Evolutionary conservation across 2,329 filamentous ascomycete species (phyloP), one percentile per base, ranked within the genome.

Genomic region (Nothomitra cinnamomea): DNA sequence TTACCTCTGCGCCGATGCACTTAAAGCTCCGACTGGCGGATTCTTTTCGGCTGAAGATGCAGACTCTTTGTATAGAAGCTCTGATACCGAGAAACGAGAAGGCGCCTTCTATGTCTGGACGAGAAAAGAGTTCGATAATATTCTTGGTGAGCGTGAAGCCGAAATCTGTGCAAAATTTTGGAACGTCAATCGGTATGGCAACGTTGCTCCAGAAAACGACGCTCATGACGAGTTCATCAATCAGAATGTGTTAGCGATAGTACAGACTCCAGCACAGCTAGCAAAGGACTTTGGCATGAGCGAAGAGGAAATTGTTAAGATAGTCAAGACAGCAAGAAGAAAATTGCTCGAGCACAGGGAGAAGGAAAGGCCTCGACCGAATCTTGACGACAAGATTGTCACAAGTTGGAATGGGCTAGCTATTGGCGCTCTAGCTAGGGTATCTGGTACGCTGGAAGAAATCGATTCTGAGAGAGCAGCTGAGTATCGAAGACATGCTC

Each of bases 81-180:
- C 81, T 1, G 87, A 94, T 61, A 76, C 73, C 3, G 85, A 94
- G 53, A 88, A 89, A 72, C 79, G 85, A 35, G 89, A 96, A 67
- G 92, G 92, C 0, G 90, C 89, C 0, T 96, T 87, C 64, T 95
- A 96, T 61, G 78, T 95, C 2, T 98, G 90, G 90, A 94, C 89
- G 0, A 71, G 83, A 52, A 84, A 87, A 52, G 89, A 96, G 63
- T 83, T 96, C 56, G 82, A 88, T 56, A 76, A 79, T 10, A 78
- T 94, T 1, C 74, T 95, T 1, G 80, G 80, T 1, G 72, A 77
- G 2, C 74, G 81, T 41, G 79, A 85, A 55, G 82, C 82, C 21
- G 78, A 82, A 2, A 78, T 95, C 15, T 81, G 86, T 28, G 86
- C 87, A 0, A 80, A 80, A 3, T 87, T 95, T 66, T 96, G 87